phyloP scores from a whole-genome alignment of 495 filamentous ascomycete genomes.

The Lasiosphaeris hirsuta region DNA sequence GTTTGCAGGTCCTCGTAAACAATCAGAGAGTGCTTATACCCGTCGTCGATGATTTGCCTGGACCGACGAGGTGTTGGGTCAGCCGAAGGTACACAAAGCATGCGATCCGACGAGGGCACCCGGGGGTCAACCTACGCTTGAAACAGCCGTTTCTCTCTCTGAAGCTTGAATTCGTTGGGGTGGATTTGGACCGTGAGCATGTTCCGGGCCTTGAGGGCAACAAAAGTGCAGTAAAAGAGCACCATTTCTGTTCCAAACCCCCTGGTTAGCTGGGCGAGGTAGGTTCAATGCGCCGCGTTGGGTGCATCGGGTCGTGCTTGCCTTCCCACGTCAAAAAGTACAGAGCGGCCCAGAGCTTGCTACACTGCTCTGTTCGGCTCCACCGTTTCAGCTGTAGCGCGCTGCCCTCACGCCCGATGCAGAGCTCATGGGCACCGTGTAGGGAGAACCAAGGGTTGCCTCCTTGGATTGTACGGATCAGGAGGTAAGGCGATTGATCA shows the following conservation, averaged over 20 bases:
- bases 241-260: conserved; percentile 65
- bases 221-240: conserved; percentile 72
- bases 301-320: conserved; percentile 14
- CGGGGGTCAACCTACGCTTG: conserved; percentile 55
- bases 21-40: conserved; percentile 65
- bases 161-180: conserved; percentile 58
- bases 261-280: conserved; percentile 5
- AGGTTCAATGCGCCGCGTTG: background rate
- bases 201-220: conserved; percentile 71
- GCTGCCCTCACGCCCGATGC: conserved; percentile 44
- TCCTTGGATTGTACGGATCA: conserved; percentile 37
- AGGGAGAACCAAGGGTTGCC: conserved; percentile 45
- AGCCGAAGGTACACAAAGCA: background rate
- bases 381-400: conserved; percentile 48
- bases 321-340: conserved; percentile 58
- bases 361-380: conserved; percentile 39
- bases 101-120: background rate
- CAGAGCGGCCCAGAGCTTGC: conserved; percentile 49
- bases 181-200: conserved; percentile 45
- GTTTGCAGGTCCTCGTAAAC: conserved; percentile 66
- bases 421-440: conserved; percentile 48
- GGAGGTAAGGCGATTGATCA: conserved; percentile 41
- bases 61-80: background rate
- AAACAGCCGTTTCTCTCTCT: conserved; percentile 63
- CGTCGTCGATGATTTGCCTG: conserved; percentile 70